phyloP scores from a whole-genome alignment of 768 basidiomycete species.

The Boletus tomentosulus region DNA sequence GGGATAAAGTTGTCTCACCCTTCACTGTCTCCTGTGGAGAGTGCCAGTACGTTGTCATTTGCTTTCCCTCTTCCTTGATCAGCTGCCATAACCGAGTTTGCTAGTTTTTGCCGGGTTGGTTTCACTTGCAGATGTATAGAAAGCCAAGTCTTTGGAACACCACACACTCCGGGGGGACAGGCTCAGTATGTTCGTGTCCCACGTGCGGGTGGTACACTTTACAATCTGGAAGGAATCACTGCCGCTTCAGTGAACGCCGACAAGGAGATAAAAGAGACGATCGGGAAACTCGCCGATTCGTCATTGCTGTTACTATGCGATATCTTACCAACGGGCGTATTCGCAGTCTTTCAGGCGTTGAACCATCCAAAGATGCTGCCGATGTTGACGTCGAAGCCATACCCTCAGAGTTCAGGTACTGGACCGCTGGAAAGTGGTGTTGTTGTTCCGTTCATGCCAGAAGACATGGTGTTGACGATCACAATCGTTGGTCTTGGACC shows the following conservation, averaged over 20 bases:
- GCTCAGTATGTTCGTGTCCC: constrained; percentile 78
- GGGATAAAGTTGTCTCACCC: constrained; percentile 76
- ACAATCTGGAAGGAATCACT: constrained; percentile 53
- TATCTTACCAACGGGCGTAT: constrained; percentile 77
- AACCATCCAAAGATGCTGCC: constrained; percentile 69
- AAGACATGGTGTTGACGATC: constrained; percentile 53
- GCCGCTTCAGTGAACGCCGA: constrained; percentile 5
- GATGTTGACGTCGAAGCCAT: constrained; percentile 53
- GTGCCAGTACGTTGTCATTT: constrained; percentile 57
- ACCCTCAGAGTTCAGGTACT: constrained; percentile 39
- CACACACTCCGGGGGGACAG: constrained; percentile 66
- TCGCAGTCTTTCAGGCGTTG: constrained; percentile 67
- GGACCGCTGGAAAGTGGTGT: constrained; percentile 1
- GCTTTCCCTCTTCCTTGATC: background rate
- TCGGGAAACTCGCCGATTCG: constrained; percentile 50
- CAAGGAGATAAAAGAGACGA: constrained; percentile 32
- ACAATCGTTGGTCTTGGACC: constrained; percentile 76
- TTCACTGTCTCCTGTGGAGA: constrained; percentile 84
- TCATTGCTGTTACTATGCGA: constrained; percentile 72
- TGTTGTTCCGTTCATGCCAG: constrained; percentile 36
- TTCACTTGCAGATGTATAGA: constrained; percentile 67
- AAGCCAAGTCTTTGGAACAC: constrained; percentile 62
- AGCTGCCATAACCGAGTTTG: background rate
- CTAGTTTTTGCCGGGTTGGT: constrained; percentile 67
- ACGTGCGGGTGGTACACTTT: constrained; percentile 75